These are phyloP conservation scores for Piper betle DNA, from an alignment of 164 flowering plant genomes.

Conservation along the genomic window DNA sequence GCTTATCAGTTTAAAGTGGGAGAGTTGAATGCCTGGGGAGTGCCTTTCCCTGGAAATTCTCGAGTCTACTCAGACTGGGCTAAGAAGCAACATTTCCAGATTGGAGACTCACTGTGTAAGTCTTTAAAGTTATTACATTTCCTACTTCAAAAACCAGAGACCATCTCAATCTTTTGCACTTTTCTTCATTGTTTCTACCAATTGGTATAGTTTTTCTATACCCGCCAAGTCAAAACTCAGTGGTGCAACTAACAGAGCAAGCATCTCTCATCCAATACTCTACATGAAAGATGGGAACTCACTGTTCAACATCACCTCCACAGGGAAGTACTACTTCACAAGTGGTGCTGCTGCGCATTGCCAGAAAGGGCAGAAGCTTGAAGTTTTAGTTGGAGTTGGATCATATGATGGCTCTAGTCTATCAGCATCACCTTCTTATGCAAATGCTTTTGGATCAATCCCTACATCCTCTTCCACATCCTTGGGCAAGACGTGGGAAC, in stretches of 20 bases:
- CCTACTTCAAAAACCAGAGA: too few relatives aligned
- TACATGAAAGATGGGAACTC: slow-evolving; percentile 77
- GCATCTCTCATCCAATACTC: slow-evolving; percentile 57
- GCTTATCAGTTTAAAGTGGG: slow-evolving; percentile 70
- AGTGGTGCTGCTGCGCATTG: slow-evolving; percentile 73
- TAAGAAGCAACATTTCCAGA: slow-evolving; percentile 32
- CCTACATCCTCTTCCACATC: slow-evolving; percentile 33
- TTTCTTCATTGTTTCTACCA: background rate
- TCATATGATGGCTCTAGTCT: slow-evolving; percentile 35
- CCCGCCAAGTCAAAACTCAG: slow-evolving; percentile 96
- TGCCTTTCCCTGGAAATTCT: slow-evolving; percentile 52
- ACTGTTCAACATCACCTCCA: slow-evolving; percentile 61
- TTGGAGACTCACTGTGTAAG: slow-evolving; percentile 94
- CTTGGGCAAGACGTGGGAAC: slow-evolving; percentile 2
- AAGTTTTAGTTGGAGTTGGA: slow-evolving; percentile 33
- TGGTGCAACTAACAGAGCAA: slow-evolving; percentile 57
- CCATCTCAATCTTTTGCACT: too few relatives aligned
- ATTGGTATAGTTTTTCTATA: slow-evolving; percentile 62
- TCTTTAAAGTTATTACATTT: slow-evolving; percentile 11
- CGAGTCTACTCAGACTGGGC: slow-evolving; percentile 64
- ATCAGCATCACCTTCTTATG: slow-evolving; percentile 56
- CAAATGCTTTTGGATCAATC: slow-evolving; percentile 66
- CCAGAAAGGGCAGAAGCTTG: slow-evolving; percentile 67
- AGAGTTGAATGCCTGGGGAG: slow-evolving; percentile 75
- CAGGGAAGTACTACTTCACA: slow-evolving; percentile 63